Conservation (phyloP, 306 rosid genomes). For the Vigna nakashimae region DNA sequence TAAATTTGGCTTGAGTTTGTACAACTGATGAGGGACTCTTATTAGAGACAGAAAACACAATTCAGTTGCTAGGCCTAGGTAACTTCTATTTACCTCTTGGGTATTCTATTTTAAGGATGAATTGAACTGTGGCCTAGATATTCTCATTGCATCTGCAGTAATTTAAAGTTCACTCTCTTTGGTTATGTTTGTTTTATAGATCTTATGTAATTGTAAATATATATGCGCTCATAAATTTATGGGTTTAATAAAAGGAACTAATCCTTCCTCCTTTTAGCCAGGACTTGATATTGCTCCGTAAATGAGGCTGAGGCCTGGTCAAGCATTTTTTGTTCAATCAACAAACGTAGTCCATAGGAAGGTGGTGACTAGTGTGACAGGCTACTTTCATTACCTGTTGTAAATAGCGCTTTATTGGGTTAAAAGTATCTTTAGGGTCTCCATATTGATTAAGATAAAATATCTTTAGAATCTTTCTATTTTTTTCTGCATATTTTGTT, state of each 20-base stretch:
- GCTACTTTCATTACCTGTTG: too few relatives aligned
- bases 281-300: slow-evolving; percentile 24
- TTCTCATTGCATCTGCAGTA: slow-evolving; percentile 29
- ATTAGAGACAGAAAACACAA: slow-evolving; percentile 15
- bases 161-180: slow-evolving; percentile 8
- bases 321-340: slow-evolving; percentile 29
- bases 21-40: slow-evolving; percentile 1
- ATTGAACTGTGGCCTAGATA: slow-evolving; percentile 2
- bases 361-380: background rate
- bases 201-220: background rate
- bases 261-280: background rate
- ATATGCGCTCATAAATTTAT: background rate
- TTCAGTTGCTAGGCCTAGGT: background rate
- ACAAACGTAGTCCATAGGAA: slow-evolving; percentile 8
- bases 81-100: slow-evolving; percentile 26
- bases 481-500: too few relatives aligned
- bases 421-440: too few relatives aligned
- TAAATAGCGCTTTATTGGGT: too few relatives aligned
- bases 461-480: too few relatives aligned
- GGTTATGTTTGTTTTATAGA: slow-evolving; percentile 4
- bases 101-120: slow-evolving; percentile 26
- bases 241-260: background rate
- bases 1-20: slow-evolving; percentile 24
- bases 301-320: slow-evolving; percentile 37
- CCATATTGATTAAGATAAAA: too few relatives aligned